Conservation (phyloP, 176 grass and related monocot genomes). For the Zea mays region DNA sequence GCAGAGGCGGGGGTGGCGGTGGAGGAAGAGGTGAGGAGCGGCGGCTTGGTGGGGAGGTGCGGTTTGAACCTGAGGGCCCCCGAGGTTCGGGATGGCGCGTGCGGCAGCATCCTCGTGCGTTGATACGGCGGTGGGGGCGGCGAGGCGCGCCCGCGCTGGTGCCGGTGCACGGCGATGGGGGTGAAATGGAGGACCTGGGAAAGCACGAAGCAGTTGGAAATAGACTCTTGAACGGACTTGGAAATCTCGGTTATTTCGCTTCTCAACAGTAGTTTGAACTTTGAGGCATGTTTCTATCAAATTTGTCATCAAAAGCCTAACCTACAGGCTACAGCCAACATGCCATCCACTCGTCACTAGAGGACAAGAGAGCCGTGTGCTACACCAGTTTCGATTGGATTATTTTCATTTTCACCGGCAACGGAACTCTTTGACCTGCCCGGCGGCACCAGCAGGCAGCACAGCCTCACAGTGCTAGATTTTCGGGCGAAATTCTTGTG, state of each 20-base stretch:
- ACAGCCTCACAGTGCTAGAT: background rate
- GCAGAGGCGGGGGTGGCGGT: constrained; percentile 24
- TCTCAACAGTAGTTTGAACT: background rate
- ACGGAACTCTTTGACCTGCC: background rate
- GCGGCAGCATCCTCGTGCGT: constrained; percentile 39
- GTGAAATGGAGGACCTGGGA: background rate
- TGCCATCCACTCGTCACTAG: background rate
- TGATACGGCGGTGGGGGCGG: constrained; percentile 24
- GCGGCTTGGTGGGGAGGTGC: constrained; percentile 29
- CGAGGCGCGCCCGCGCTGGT: constrained; percentile 23
- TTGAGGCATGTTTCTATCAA: background rate
- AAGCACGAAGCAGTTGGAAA: constrained; percentile 4
- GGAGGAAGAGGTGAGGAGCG: constrained; percentile 15
- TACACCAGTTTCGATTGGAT: background rate
- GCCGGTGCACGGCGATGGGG: constrained; percentile 10
- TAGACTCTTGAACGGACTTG: background rate
- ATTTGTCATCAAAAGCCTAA: too few relatives aligned
- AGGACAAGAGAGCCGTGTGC: background rate
- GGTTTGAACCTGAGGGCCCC: constrained; percentile 32
- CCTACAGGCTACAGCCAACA: too few relatives aligned
- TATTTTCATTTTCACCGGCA: too few relatives aligned
- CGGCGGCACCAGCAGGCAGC: background rate
- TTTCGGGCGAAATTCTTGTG: constrained; percentile 1
- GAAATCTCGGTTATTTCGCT: background rate
- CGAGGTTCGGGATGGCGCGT: constrained; percentile 30